Conservation (phyloP, 2,329 filamentous ascomycete genomes). For the Verticillium dahliae region DNA sequence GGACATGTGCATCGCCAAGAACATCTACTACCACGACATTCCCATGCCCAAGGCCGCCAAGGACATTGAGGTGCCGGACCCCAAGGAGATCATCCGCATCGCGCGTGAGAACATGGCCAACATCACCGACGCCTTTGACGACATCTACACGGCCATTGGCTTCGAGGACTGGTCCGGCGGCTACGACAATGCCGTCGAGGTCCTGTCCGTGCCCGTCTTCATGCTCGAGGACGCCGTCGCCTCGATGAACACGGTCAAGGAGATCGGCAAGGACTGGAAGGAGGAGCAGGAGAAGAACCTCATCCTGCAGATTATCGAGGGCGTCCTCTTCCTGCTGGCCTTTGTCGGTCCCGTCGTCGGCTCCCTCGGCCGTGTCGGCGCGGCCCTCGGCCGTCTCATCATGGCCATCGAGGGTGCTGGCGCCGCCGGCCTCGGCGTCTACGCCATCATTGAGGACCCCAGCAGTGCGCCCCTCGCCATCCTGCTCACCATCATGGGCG, state of each 20-base stretch:
- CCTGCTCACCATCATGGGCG: neutral
- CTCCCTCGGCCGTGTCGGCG: neutral
- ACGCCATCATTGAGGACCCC: neutral
- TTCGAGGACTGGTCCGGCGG: neutral
- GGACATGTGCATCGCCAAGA: too few relatives aligned
- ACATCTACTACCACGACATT: neutral
- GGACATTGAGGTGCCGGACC: conserved; percentile 1
- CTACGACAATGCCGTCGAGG: conserved; percentile 1
- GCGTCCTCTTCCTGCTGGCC: neutral
- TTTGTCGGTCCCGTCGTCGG: neutral
- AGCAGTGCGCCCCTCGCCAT: neutral
- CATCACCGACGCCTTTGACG: neutral
- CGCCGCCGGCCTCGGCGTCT: neutral
- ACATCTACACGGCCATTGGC: neutral
- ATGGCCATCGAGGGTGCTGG: neutral
- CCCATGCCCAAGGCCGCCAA: neutral
- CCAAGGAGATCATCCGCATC: conserved; percentile 3
- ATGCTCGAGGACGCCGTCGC: conserved; percentile 1
- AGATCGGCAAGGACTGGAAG: neutral
- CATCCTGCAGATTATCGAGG: neutral
- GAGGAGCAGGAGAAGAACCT: conserved; percentile 3
- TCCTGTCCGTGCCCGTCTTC: conserved; percentile 2
- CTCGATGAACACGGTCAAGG: neutral
- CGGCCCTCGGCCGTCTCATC: neutral
- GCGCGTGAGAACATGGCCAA: neutral